Evolutionary conservation across 352 stramenopile species (phyloP), one percentile per base, ranked within the genome.

Genomic region (Globisporangium okanoganense): DNA sequence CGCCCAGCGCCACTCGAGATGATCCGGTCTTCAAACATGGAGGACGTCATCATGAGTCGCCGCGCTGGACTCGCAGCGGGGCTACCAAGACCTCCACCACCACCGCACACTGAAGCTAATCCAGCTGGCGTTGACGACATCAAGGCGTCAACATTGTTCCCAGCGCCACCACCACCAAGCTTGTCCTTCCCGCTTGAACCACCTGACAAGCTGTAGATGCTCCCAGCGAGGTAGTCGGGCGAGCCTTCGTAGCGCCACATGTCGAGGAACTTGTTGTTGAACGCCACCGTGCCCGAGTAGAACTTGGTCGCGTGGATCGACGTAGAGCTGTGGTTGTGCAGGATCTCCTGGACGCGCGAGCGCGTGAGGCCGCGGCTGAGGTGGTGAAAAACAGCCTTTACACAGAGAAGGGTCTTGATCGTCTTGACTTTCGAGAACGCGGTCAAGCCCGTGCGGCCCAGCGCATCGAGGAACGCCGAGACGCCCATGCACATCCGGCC

Each of bases 191-290:
- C 52, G 40, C 67, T 65, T 8, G 63, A 53, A 25, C 62, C 54
- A 1, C 54, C 53, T 27, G 43, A 40, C 12, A 64, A 72, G 7
- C 50, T 58, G 38, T 69, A 69, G n/a, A 66, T 66, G 22, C 75
- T 67, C 3, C 75, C 78, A 1, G 76, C 82, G 22, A 92, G 65
- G 56, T 92, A 92, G 66, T 92, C 83, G 0, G 81, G 82, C 3
- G 80, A 92, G 22, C 79, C 83, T 71, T 92, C 83, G 54, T 88
- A 82, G 18, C 79, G 70, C 83, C 83, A 92, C 78, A 91, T 88
- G 58, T 88, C 81, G 36, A 93, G 72, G 43, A 90, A 93, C 47
- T 80, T 83, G 70, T 87, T 87, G 64, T 75, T 89, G 67, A 93
- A 91, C n/a, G 76, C 66, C 27, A 90, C 79, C 5, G 78, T 85